Base-by-base conservation (phyloP, 2,329 filamentous ascomycete species). In the Cadophora gregata region DNA sequence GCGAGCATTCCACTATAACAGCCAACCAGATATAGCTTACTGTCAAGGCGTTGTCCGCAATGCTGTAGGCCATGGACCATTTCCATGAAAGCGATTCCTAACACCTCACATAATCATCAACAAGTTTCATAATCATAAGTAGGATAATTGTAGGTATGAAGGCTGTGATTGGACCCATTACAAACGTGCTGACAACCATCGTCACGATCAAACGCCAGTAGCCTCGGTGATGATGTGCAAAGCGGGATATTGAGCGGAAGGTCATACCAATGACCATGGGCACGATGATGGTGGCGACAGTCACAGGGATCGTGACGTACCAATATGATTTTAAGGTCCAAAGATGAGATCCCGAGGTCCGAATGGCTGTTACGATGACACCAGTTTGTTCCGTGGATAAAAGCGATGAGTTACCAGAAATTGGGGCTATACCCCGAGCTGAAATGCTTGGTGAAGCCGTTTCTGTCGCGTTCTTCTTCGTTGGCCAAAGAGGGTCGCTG, bases 311-410 rank as follows among this genome's bases (percentile, higher is more conserved):
- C 3, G 50, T n/a, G 25, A 25, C 27, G 25, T 53, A 53, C 50
- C 50, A 53, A n/a, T 53, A 53, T 31, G 50, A 53, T 19, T 31
- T 24, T 1, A 53, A 53, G 5, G 25, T 53, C 50, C 50, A 53
- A 12, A 53, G 25, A 53, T 53, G 50, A n/a, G 50, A 53, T 4
- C 50, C 50, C 12, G 50, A 53, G 16, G 6, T 14, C 9, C n/a
- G 25, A 31, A 53, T 53, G 16, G 50, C 50, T 31, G 10, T 1
- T n/a, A 53, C 50, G 16, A 53, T 53, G 2, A 14, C 50, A n/a
- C 25, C 19, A 6, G 50, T 53, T 31, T 31, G 24, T 31, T 53
- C 25, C 5, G 27, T 53, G n/a, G 50, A 53, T 19, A 31, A 31
- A 8, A 25, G 14, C n/a, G 50, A 31, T 29, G 50, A 8, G 19